phyloP scores from a whole-genome alignment of 139 green algal species.

The Chlamydomonas sp. region DNA sequence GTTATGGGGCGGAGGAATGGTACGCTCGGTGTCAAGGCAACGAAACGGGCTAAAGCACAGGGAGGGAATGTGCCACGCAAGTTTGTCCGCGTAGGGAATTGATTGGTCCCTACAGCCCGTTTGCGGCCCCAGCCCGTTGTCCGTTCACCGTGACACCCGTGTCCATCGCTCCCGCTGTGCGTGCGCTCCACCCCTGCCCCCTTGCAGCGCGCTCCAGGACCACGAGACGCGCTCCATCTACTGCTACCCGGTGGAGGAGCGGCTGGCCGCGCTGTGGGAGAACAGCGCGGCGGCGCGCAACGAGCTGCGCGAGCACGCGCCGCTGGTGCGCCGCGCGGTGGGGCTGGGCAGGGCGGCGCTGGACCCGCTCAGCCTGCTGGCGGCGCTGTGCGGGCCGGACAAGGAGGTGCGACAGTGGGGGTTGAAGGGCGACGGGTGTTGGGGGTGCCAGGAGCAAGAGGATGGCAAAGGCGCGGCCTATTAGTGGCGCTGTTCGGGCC shows the following conservation, averaged over 20 bases:
- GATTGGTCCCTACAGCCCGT: no score
- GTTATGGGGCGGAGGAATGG: no score
- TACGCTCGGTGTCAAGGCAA: no score
- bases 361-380: constrained; percentile 87
- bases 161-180: background rate
- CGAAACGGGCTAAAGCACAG: no score
- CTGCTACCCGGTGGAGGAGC: constrained; percentile 74
- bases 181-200: background rate
- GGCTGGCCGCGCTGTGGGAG: constrained; percentile 83
- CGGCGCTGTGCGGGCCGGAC: constrained; percentile 73
- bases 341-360: constrained; percentile 82
- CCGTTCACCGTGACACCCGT: background rate
- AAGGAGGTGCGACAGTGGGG: constrained; percentile 61
- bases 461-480: background rate
- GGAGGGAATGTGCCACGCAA: no score
- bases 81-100: no score
- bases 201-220: constrained; percentile 42
- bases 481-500: no score
- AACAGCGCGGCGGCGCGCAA: constrained; percentile 65
- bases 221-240: constrained; percentile 69
- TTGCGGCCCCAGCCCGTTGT: no score
- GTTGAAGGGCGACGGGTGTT: background rate
- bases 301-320: constrained; percentile 69
- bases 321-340: constrained; percentile 84
- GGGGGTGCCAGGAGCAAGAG: background rate